A percentile compares a stretch with the other conserved stretches of the same genome.
Evolutionary conservation across 2,329 filamentous ascomycete species (phyloP).

Genomic region (Emmonsiellopsis sp.): DNA sequence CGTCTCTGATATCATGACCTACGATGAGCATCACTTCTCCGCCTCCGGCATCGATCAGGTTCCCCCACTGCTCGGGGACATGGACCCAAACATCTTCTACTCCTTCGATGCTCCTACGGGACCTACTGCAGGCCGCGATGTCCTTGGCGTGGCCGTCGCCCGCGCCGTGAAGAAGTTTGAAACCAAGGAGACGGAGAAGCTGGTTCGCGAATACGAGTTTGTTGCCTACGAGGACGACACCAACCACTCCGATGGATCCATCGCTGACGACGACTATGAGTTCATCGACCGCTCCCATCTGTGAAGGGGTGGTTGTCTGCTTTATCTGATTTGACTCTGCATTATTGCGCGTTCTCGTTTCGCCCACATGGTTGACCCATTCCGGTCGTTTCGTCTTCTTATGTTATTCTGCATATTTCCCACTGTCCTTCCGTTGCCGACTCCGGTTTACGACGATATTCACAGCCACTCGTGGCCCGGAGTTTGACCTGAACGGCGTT

Average conservation of each 20-base stretch:
- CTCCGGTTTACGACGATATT: too few relatives aligned
- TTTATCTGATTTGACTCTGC: too few relatives aligned
- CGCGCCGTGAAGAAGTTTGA: slow-evolving; percentile 53
- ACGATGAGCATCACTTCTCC: slow-evolving; percentile 16
- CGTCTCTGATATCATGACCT: slow-evolving; percentile 23
- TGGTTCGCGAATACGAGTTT: slow-evolving; percentile 54
- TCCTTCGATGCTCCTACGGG: slow-evolving; percentile 44
- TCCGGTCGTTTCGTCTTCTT: too few relatives aligned
- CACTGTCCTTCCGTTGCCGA: too few relatives aligned
- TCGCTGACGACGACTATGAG: slow-evolving; percentile 33
- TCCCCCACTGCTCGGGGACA: slow-evolving; percentile 36
- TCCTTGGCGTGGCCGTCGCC: slow-evolving; percentile 47
- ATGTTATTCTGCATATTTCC: neutral
- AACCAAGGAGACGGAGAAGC: slow-evolving; percentile 51
- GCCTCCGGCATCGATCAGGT: slow-evolving; percentile 24
- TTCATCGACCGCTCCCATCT: slow-evolving; percentile 27
- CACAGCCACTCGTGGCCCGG: too few relatives aligned
- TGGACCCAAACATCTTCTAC: slow-evolving; percentile 43
- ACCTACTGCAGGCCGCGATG: slow-evolving; percentile 46
- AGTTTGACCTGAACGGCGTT: too few relatives aligned
- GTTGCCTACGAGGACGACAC: slow-evolving; percentile 28
- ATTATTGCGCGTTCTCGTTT: too few relatives aligned
- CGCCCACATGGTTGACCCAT: too few relatives aligned
- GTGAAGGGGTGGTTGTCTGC: slow-evolving; percentile 6
- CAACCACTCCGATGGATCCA: slow-evolving; percentile 26